Evolutionary conservation across 164 flowering plant species (phyloP).

Genomic region (Warburgia ugandensis): DNA sequence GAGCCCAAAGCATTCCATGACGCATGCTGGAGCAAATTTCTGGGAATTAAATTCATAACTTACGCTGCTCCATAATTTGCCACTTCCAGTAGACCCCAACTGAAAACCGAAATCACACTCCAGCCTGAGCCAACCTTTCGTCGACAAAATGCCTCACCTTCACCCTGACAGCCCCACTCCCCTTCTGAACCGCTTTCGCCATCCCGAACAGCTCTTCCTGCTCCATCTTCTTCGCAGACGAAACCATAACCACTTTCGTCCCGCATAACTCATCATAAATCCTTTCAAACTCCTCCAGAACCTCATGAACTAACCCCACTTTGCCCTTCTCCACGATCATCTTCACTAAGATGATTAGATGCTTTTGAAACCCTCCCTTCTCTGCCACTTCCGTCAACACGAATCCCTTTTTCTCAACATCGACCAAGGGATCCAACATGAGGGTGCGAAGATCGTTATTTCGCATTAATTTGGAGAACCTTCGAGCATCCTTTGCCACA

Average conservation of each 20-base stretch:
- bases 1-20: too few species aligned
- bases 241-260: conserved; percentile 28
- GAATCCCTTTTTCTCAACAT: conserved; percentile 28
- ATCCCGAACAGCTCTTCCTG: conserved; percentile 29
- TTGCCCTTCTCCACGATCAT: conserved; percentile 37
- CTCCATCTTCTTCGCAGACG: conserved; percentile 28
- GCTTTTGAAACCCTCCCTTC: conserved; percentile 34
- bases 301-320: conserved; percentile 36
- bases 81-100: too few species aligned
- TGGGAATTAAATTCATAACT: too few species aligned
- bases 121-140: background rate
- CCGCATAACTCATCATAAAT: conserved; percentile 41
- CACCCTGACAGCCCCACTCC: conserved; percentile 19
- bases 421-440: conserved; percentile 19
- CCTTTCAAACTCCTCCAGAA: conserved; percentile 49
- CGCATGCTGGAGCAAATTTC: too few species aligned
- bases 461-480: conserved; percentile 27
- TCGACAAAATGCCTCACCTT: conserved; percentile 19
- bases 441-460: conserved; percentile 19
- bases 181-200: conserved; percentile 21
- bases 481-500: conserved; percentile 34
- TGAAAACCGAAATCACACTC: too few species aligned
- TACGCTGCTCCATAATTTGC: too few species aligned
- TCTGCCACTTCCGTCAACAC: conserved; percentile 31
- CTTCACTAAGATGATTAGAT: conserved; percentile 41